Base-by-base conservation (phyloP, 1,284 basidiomycete species). In the Ceratobasidium papillatum region DNA sequence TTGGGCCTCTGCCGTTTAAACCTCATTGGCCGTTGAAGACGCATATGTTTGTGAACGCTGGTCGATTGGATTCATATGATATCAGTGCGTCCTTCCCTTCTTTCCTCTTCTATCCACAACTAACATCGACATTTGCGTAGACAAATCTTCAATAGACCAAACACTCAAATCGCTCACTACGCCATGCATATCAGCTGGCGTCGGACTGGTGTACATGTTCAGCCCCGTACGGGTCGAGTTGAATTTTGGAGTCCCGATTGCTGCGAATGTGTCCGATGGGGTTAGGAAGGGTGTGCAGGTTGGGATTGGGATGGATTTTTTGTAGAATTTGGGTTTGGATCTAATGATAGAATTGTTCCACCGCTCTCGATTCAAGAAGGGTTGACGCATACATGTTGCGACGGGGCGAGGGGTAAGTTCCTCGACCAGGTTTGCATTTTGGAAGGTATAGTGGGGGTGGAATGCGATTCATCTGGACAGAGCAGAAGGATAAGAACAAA, bases 191-290 rank as follows among this genome's bases (percentile, higher is more conserved):
- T 94, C 94, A 2, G 92, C 89, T 0, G 97, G 97, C 4, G 79
- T 98, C 0, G 98, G 98, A 0, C 82, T 99, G n/a, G 88, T 99
- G 61, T 99, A 98, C 80, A 86, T 91, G 58, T 91, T 96, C 77
- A 92, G 94, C 75, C 91, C 93, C 1, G 86, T 96, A 19, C 85
- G 95, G 25, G 86, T 96, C 49, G 98, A 99, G 82, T 84, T 97
- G 77, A 99, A 99, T 81, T 90, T 98, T 77, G 94, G 96, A 2
- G 87, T 99, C 65, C 97, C 97, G 0, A 83, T 99, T 1, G 87
- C 92, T 0, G 90, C 91, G 0, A 89, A 90, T 59, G 88, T 86
- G 78, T 91, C 91, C 62, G 97, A 99, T 82, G 89, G 91, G 0
- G 81, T 86, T 62, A 86, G 92, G 73, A 90, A 91, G 78, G 98